Evolutionary conservation across 2,329 filamentous ascomycete genomes (phyloP).

Genomic region (Taxawa tesnikishii): DNA sequence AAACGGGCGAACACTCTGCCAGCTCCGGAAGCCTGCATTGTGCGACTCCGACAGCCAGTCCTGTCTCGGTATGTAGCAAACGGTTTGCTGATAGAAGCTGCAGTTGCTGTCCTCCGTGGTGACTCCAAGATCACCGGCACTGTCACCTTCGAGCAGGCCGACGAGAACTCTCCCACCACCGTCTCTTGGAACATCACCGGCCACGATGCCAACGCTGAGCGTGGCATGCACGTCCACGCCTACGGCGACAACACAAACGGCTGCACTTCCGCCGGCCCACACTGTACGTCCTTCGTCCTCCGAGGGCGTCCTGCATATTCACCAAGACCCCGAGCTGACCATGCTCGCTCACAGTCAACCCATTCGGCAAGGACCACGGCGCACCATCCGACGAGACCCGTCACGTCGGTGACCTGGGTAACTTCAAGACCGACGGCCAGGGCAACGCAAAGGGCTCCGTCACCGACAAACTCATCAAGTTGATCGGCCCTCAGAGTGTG

Average conservation of each 20-base stretch:
- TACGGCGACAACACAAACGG: constrained; percentile 99
- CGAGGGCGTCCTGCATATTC: constrained; percentile 3
- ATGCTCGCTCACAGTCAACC: constrained; percentile 63
- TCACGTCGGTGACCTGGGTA: constrained; percentile 95
- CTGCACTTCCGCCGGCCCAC: constrained; percentile 94
- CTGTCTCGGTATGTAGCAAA: constrained; percentile 3
- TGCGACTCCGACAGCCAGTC: too few species aligned
- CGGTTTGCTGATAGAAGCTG: constrained; percentile 1
- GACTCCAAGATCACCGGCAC: constrained; percentile 92
- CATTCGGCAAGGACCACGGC: constrained; percentile 82
- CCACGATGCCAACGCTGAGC: constrained; percentile 88
- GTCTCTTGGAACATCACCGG: constrained; percentile 87
- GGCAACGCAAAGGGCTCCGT: constrained; percentile 77
- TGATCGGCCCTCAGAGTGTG: constrained; percentile 91
- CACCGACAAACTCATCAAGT: constrained; percentile 75
- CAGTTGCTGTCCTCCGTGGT: constrained; percentile 94
- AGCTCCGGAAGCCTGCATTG: too few species aligned
- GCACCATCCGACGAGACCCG: constrained; percentile 70
- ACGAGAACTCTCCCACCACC: constrained; percentile 70
- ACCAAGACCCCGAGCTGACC: neutral
- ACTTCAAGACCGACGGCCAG: constrained; percentile 89
- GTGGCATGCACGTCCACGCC: constrained; percentile 97
- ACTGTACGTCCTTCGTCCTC: constrained; percentile 54
- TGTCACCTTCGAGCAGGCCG: constrained; percentile 87
- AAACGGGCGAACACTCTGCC: too few species aligned